Evolutionary conservation across 78 protist genomes (phyloP), one percentile per base, ranked within the genome.

Genomic region (Monocercomonoides exilis): DNA sequence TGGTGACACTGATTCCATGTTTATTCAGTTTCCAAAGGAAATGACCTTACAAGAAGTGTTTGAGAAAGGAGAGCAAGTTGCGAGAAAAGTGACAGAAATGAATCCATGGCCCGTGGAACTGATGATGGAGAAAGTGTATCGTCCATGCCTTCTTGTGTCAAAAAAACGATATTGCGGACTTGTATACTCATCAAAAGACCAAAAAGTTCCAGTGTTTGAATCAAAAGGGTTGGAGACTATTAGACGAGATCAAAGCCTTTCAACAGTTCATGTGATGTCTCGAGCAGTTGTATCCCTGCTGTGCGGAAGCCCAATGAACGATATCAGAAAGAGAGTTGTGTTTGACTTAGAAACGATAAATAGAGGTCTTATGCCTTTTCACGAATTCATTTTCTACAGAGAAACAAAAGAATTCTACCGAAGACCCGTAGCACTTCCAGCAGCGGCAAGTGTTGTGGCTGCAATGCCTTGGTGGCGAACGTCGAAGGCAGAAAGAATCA

Each of bases 1-100:
- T 35, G 90, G 90, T 11, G 92, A 86, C 89, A 90, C 92, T 2
- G 92, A 90, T 81, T 44, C 82, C 3, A 36, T 90, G 38, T 87
- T 90, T 77, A 70, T 90, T 0, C 80, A 44, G 80, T 63, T 90
- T 41, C 29, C 82, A 32, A 32, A 1, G 3, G 90, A 81, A 3
- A 0, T 1, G 29, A 2, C 79, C 3, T 1, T 44, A 2, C 87
- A 38, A 0, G 79, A 81, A 36, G 87, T 77, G 43, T 81, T 43
- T 43, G 1, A 33, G n/a, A 1, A 33, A 41, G 90, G 80, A 32
- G 4, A 35, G 2, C 77, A 43, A 1, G 0, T 88, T 2, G 70
- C 35, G 1, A 6, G 1, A 38, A 3, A 0, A 0, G 44, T 88
- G 33, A 88, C 85, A 4, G 64, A 36, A 1, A 35, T 2, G 11